Conservation (phyloP, 441 rosid species). For the California macrophylla region DNA sequence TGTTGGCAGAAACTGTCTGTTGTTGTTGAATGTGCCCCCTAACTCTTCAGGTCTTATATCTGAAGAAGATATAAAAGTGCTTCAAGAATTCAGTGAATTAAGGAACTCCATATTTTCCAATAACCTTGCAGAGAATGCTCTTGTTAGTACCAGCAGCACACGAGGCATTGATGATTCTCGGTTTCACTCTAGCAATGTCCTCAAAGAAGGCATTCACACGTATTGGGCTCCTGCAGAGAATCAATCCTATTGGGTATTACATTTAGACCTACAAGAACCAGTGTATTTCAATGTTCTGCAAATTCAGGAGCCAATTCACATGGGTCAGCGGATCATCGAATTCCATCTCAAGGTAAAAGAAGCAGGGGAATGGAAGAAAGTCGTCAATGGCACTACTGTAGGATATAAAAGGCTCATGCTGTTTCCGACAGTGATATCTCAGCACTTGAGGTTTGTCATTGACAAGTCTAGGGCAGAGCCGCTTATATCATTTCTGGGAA, state of each 20-base stretch:
- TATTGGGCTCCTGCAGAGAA: conserved; percentile 83
- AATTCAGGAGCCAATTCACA: conserved; percentile 72
- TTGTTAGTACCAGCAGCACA: conserved; percentile 41
- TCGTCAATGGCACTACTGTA: conserved; percentile 53
- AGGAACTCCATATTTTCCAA: conserved; percentile 44
- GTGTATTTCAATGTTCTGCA: conserved; percentile 60
- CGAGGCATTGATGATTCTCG: conserved; percentile 25
- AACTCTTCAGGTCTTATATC: conserved; percentile 70
- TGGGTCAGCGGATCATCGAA: conserved; percentile 60
- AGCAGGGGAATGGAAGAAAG: conserved; percentile 42
- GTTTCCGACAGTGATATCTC: conserved; percentile 39
- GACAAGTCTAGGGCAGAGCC: conserved; percentile 58
- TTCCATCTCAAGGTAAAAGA: conserved; percentile 45
- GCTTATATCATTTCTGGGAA: conserved; percentile 55
- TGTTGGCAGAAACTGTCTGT: conserved; percentile 58
- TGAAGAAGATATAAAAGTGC: conserved; percentile 52
- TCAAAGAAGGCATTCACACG: conserved; percentile 46
- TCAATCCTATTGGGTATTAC: conserved; percentile 37
- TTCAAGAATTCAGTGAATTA: conserved; percentile 46
- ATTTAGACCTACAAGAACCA: conserved; percentile 36
- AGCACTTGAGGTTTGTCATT: conserved; percentile 49
- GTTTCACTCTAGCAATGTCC: conserved; percentile 40
- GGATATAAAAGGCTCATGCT: conserved; percentile 59
- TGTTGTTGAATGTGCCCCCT: conserved; percentile 75
- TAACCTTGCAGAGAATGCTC: conserved; percentile 42